These are phyloP conservation scores for Eucalyptus fibrosa DNA, from an alignment of 345 rosid genomes.

Conservation along the genomic window DNA sequence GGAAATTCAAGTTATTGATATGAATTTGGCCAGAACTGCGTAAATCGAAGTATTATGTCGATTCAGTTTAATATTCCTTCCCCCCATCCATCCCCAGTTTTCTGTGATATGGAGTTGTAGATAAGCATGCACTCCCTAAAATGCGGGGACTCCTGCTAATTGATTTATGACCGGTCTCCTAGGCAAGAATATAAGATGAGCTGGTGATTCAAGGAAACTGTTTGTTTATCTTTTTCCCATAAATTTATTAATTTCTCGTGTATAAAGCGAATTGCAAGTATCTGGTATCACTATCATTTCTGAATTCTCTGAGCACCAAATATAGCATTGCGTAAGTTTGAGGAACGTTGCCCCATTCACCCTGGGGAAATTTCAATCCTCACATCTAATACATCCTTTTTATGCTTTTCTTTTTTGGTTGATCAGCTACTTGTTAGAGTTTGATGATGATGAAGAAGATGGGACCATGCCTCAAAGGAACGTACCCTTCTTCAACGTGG, in stretches of 20 bases:
- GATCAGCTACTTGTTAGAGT: constrained; percentile 75
- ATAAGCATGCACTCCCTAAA: neutral
- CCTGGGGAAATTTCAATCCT: neutral
- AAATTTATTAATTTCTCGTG: neutral
- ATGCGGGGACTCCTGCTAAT: neutral
- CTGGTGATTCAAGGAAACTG: neutral
- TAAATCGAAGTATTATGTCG: neutral
- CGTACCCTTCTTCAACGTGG: constrained; percentile 75
- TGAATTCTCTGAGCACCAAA: neutral
- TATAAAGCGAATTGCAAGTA: neutral
- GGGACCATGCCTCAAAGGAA: constrained; percentile 84
- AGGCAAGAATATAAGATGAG: neutral
- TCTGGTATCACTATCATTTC: neutral
- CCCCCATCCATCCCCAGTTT: neutral
- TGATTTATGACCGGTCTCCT: neutral
- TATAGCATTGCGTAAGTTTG: neutral
- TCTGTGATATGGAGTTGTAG: neutral
- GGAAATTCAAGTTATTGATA: neutral
- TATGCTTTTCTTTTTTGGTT: neutral
- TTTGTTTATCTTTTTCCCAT: neutral
- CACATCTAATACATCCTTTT: neutral
- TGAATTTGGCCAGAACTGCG: neutral
- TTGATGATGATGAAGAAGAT: constrained; percentile 95
- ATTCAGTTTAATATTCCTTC: neutral
- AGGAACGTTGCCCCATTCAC: neutral